These are phyloP conservation scores for Serendipita sp. DNA, from an alignment of 768 basidiomycete species.

Conservation along the genomic window DNA sequence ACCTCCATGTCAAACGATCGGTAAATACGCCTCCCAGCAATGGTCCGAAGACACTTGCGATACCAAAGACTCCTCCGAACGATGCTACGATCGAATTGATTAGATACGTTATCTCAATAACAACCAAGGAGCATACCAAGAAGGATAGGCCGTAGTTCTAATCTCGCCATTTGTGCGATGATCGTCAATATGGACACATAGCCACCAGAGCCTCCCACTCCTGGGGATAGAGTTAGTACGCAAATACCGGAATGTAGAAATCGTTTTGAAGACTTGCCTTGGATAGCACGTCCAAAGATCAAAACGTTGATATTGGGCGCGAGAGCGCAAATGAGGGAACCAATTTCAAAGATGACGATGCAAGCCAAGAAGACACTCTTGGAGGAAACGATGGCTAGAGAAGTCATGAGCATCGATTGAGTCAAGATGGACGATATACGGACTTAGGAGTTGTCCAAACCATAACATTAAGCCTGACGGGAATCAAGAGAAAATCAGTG, in stretches of 20 bases:
- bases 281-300: slow-evolving; percentile 21
- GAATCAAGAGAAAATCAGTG: not conserved
- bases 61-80: slow-evolving; percentile 15
- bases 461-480: not conserved
- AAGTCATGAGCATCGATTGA: not conserved
- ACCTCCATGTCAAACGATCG: slow-evolving; percentile 21
- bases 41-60: slow-evolving; percentile 20
- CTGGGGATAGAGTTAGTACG: not conserved
- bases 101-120: not conserved
- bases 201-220: not conserved
- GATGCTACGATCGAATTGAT: slow-evolving; percentile 4
- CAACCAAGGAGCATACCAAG: not conserved
- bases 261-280: slow-evolving; percentile 20
- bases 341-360: slow-evolving; percentile 20
- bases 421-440: not conserved
- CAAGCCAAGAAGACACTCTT: not conserved
- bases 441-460: not conserved
- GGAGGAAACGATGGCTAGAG: not conserved
- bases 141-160: slow-evolving; percentile 3
- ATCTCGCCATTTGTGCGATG: slow-evolving; percentile 6
- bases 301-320: slow-evolving; percentile 18
- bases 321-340: slow-evolving; percentile 20
- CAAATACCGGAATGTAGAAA: slow-evolving; percentile 9
- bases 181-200: slow-evolving; percentile 3
- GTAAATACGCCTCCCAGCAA: slow-evolving; percentile 21